These are phyloP conservation scores for Candolleomyces efflorescens DNA, from an alignment of 768 basidiomycete species.

Conservation along the genomic window DNA sequence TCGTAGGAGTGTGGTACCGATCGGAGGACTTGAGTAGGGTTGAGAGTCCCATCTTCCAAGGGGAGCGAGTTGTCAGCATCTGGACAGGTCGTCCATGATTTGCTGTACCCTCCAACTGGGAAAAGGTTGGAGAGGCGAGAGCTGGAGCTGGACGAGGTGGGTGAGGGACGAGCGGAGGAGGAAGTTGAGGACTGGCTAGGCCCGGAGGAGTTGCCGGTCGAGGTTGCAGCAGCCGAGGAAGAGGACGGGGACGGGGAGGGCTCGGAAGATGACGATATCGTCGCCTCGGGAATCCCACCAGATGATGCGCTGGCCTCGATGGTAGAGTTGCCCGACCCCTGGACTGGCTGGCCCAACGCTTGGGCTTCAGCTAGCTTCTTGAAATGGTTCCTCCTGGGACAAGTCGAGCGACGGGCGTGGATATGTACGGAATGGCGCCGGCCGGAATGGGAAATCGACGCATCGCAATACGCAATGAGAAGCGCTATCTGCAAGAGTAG, in stretches of 20 bases:
- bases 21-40: constrained; percentile 31
- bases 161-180: neutral
- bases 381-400: neutral
- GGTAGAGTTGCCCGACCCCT: neutral
- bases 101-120: constrained; percentile 28
- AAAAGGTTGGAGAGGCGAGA: constrained; percentile 25
- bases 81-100: constrained; percentile 44
- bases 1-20: constrained; percentile 37
- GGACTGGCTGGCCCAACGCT: neutral
- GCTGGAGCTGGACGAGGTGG: neutral
- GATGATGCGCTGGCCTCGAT: neutral
- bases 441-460: neutral
- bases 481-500: neutral
- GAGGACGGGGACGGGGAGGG: neutral
- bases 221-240: neutral
- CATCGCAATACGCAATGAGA: neutral
- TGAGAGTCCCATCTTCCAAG: constrained; percentile 40
- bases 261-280: neutral
- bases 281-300: neutral
- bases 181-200: neutral
- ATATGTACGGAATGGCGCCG: neutral
- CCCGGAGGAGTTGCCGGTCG: too few relatives aligned
- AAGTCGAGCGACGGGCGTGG: neutral
- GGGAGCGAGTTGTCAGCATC: constrained; percentile 28
- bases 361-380: neutral